A percentile compares a stretch with the other conserved stretches of the same genome.
Conservation (phyloP, 1,284 basidiomycete species). For the Ustilago xerochloae region DNA sequence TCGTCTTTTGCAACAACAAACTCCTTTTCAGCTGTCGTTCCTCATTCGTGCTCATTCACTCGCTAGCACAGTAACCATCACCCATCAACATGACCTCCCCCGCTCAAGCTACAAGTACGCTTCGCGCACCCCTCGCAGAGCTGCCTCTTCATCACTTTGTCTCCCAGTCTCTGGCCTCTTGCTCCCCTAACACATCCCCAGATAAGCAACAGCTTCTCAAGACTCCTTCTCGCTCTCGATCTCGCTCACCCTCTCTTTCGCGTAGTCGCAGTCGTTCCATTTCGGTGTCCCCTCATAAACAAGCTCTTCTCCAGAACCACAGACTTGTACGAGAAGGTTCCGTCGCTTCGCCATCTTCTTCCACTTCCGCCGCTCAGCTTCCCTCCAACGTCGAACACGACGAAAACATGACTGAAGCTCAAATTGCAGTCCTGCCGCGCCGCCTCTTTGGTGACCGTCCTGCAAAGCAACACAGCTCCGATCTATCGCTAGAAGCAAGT, state of each 20-base stretch:
- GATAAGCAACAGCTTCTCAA: constrained; percentile 39
- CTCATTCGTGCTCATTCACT: too few species aligned
- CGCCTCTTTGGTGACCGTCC: constrained; percentile 23
- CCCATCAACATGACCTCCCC: constrained; percentile 18
- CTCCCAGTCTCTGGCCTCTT: constrained; percentile 23
- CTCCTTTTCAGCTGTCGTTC: too few species aligned
- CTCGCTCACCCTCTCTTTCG: constrained; percentile 35
- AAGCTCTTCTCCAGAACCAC: constrained; percentile 41
- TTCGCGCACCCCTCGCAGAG: constrained; percentile 30
- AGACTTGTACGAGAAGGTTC: constrained; percentile 37
- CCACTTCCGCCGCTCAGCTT: constrained; percentile 1
- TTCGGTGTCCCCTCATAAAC: constrained; percentile 47
- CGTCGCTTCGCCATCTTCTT: constrained; percentile 19
- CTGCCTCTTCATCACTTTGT: constrained; percentile 43
- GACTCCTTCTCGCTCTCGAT: constrained; percentile 37
- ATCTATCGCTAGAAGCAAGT: constrained; percentile 26
- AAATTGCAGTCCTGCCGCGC: constrained; percentile 16
- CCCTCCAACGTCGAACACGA: background rate
- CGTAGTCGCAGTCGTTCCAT: constrained; percentile 26
- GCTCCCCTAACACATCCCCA: constrained; percentile 17
- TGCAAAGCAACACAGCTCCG: background rate
- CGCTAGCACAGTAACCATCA: too few species aligned
- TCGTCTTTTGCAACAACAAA: too few species aligned
- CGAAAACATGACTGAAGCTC: constrained; percentile 19
- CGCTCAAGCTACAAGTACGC: constrained; percentile 7